A percentile compares a stretch with the other conserved stretches of the same genome.
phyloP scores from a whole-genome alignment of 169 alveolate species.

The Plasmodium vivax region DNA sequence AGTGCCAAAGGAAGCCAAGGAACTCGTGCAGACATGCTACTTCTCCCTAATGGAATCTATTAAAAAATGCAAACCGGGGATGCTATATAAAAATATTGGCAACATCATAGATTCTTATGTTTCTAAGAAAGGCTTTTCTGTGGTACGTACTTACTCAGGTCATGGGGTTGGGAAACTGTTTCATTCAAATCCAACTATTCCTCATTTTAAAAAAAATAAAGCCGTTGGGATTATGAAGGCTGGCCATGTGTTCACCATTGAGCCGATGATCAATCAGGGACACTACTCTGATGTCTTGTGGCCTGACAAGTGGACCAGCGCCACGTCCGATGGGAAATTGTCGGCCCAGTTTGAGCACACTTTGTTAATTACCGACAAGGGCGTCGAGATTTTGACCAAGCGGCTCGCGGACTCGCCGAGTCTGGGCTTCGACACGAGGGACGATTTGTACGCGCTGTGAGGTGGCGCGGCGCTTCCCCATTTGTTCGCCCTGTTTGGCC shows the following conservation, averaged over 20 bases:
- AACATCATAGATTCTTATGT: conserved; percentile 90
- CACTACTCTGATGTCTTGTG: conserved; percentile 93
- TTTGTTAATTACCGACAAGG: conserved; percentile 94
- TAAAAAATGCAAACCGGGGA: conserved; percentile 95
- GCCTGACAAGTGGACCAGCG: conserved; percentile 99
- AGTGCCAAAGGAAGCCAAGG: conserved; percentile 86
- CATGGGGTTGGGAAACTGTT: conserved; percentile 99
- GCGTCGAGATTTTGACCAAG: conserved; percentile 96
- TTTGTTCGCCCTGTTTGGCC: too few relatives aligned
- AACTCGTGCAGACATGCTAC: conserved; percentile 93
- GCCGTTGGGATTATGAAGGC: conserved; percentile 96
- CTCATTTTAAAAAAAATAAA: conserved; percentile 98
- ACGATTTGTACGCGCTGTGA: conserved; percentile 17
- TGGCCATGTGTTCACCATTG: conserved; percentile 99
- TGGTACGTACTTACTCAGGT: conserved; percentile 96
- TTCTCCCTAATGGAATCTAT: conserved; percentile 90
- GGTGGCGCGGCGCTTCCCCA: background rate
- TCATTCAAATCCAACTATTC: conserved; percentile 97
- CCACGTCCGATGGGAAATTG: conserved; percentile 92
- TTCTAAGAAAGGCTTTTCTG: conserved; percentile 85
- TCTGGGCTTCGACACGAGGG: conserved; percentile 85
- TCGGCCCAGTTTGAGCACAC: conserved; percentile 99
- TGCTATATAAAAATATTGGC: conserved; percentile 97
- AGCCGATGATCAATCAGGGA: conserved; percentile 99
- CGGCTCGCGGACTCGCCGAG: conserved; percentile 94